Conservation (phyloP, 495 filamentous ascomycete species). For the Bombardia bombarda region DNA sequence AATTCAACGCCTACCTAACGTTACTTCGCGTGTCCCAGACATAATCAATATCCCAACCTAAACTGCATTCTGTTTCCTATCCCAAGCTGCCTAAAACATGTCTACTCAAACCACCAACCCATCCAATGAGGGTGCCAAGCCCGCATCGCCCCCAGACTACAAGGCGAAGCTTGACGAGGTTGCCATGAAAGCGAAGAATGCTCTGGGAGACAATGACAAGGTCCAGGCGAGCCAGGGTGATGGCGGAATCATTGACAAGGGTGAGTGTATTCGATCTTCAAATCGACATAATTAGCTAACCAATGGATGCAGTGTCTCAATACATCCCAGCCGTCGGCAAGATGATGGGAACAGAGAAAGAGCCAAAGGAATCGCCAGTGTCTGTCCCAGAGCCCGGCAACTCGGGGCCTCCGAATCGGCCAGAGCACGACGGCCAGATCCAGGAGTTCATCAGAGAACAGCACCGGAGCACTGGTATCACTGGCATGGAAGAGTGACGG, state of each 20-base stretch:
- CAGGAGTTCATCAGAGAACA: slow-evolving; percentile 30
- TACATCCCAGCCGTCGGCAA: slow-evolving; percentile 18
- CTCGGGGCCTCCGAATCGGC: slow-evolving; percentile 21
- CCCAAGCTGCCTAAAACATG: no score
- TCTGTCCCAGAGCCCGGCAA: neutral
- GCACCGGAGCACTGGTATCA: slow-evolving; percentile 19
- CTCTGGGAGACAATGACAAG: neutral
- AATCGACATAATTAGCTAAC: neutral
- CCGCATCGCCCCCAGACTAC: no score
- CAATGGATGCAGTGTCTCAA: slow-evolving; percentile 11
- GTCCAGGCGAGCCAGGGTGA: neutral
- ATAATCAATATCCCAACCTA: no score
- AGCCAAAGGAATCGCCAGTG: no score
- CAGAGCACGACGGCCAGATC: slow-evolving; percentile 24
- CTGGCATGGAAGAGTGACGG: neutral
- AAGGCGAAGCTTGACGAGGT: slow-evolving; percentile 21
- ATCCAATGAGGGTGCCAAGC: no score
- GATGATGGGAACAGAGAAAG: slow-evolving; percentile 12
- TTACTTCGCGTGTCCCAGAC: no score
- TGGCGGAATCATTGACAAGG: slow-evolving; percentile 18
- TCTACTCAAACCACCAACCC: no score
- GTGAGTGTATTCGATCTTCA: slow-evolving; percentile 4
- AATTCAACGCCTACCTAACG: no score
- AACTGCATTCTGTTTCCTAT: no score
- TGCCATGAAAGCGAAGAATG: slow-evolving; percentile 6